A percentile compares a stretch with the other conserved stretches of the same genome.
Conservation (phyloP, 2,329 filamentous ascomycete species). For the Calonectria fujianensis region DNA sequence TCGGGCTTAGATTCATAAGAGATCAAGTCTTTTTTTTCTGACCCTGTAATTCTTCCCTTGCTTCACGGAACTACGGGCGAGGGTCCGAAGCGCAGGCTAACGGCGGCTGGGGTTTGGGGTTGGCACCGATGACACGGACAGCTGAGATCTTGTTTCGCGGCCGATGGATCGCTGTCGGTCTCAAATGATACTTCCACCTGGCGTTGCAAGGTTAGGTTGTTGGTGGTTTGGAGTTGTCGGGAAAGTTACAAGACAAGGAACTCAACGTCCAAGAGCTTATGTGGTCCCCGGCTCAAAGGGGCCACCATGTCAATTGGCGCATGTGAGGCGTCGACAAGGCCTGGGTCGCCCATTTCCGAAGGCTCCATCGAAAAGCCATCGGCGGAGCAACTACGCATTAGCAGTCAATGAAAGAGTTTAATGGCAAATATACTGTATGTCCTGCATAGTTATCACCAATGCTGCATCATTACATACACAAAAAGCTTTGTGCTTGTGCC, state of each 20-base stretch:
- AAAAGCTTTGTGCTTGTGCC: conserved; percentile 40
- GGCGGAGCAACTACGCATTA: conserved; percentile 33
- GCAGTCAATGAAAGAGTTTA: conserved; percentile 27
- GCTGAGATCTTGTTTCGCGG: conserved; percentile 53
- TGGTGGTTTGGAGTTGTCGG: conserved; percentile 28
- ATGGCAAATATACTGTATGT: conserved; percentile 25
- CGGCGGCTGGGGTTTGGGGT: conserved; percentile 36
- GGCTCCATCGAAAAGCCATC: conserved; percentile 35
- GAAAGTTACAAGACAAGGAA: conserved; percentile 26
- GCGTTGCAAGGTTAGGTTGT: conserved; percentile 3
- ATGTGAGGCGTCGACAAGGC: conserved; percentile 27
- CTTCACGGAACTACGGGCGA: conserved; percentile 26
- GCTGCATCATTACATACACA: conserved; percentile 48
- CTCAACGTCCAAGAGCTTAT: conserved; percentile 26
- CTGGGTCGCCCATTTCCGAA: conserved; percentile 33
- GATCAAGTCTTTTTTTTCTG: conserved; percentile 13
- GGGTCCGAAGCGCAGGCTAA: conserved; percentile 34
- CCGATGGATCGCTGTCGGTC: conserved; percentile 44
- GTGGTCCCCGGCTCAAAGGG: conserved; percentile 22
- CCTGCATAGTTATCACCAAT: conserved; percentile 37
- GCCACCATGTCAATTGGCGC: conserved; percentile 25
- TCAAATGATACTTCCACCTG: conserved; percentile 40
- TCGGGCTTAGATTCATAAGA: conserved; percentile 2
- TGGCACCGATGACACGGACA: conserved; percentile 43
- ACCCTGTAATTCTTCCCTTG: background rate